A percentile compares a stretch with the other conserved stretches of the same genome.
phyloP scores from a whole-genome alignment of 2,329 filamentous ascomycete species.

The Fusarium sp. region DNA sequence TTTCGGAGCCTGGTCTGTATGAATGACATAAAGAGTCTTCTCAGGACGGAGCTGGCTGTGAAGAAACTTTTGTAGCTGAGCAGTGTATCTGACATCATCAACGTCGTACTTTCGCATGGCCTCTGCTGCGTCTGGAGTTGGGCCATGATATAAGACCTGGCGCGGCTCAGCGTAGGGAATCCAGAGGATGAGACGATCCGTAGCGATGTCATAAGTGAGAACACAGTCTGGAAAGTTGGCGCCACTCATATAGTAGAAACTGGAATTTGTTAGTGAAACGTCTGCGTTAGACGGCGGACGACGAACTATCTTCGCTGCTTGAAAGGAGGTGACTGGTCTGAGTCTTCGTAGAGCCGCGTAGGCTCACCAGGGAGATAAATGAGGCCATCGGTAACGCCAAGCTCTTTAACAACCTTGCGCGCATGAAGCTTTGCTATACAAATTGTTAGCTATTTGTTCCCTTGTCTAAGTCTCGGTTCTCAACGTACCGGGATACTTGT shows the following conservation, averaged over 20 bases:
- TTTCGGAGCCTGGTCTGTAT: constrained; percentile 57
- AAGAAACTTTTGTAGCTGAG: constrained; percentile 63
- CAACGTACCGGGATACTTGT: constrained; percentile 55
- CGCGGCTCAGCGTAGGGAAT: constrained; percentile 75
- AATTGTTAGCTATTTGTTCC: neutral
- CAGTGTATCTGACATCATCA: constrained; percentile 74
- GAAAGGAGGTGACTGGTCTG: constrained; percentile 67
- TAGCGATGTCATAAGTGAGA: constrained; percentile 68
- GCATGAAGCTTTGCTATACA: constrained; percentile 66
- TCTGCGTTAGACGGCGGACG: neutral
- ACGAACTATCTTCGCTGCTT: constrained; percentile 70
- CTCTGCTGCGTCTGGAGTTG: constrained; percentile 69
- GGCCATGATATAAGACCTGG: constrained; percentile 73
- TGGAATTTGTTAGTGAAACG: constrained; percentile 41
- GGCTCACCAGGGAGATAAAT: constrained; percentile 67
- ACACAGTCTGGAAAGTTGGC: constrained; percentile 66
- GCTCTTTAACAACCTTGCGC: constrained; percentile 65
- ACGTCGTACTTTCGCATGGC: constrained; percentile 74
- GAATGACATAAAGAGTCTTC: constrained; percentile 60
- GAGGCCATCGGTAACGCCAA: constrained; percentile 63
- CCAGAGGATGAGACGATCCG: constrained; percentile 77
- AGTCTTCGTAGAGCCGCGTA: constrained; percentile 66
- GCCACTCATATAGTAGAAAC: constrained; percentile 70
- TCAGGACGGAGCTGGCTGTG: constrained; percentile 54
- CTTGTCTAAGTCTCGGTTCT: neutral